Percentiles rank a stretch among this genome's conserved stretches.
These are phyloP conservation scores for Streptanthus diversifolius DNA, from an alignment of 345 rosid species.

Conservation along the genomic window DNA sequence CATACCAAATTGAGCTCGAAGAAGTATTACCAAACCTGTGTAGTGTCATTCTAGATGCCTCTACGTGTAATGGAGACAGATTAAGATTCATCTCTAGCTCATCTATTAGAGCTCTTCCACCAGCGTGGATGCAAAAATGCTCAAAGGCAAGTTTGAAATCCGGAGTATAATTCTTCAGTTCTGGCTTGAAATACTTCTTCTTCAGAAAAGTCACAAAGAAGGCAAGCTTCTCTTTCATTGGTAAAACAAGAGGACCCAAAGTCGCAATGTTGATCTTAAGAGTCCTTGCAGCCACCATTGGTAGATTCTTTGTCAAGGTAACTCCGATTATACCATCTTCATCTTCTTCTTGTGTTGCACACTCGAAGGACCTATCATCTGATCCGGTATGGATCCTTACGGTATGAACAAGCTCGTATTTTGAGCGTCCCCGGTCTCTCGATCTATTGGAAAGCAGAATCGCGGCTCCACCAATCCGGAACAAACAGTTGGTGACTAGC, in stretches of 20 bases:
- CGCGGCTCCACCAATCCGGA: constrained; percentile 54
- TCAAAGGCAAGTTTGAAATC: constrained; percentile 65
- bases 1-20: constrained; percentile 62
- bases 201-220: constrained; percentile 41
- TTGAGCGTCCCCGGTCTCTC: constrained; percentile 38
- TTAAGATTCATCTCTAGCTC: constrained; percentile 54
- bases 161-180: constrained; percentile 37
- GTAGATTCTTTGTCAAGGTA: constrained; percentile 55
- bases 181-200: constrained; percentile 41
- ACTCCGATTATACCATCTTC: constrained; percentile 40
- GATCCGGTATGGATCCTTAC: constrained; percentile 60
- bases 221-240: constrained; percentile 50
- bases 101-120: constrained; percentile 56
- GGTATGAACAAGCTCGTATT: constrained; percentile 54
- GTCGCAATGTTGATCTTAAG: constrained; percentile 60
- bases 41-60: constrained; percentile 65
- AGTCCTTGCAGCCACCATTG: constrained; percentile 59
- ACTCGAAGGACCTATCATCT: constrained; percentile 46
- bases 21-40: constrained; percentile 62
- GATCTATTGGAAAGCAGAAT: constrained; percentile 51
- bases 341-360: constrained; percentile 57
- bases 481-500: constrained; percentile 58
- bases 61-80: constrained; percentile 49
- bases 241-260: constrained; percentile 64
- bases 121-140: constrained; percentile 68